These are phyloP conservation scores for Ciborinia camelliae DNA, from an alignment of 2,329 filamentous ascomycete species.

Conservation along the genomic window DNA sequence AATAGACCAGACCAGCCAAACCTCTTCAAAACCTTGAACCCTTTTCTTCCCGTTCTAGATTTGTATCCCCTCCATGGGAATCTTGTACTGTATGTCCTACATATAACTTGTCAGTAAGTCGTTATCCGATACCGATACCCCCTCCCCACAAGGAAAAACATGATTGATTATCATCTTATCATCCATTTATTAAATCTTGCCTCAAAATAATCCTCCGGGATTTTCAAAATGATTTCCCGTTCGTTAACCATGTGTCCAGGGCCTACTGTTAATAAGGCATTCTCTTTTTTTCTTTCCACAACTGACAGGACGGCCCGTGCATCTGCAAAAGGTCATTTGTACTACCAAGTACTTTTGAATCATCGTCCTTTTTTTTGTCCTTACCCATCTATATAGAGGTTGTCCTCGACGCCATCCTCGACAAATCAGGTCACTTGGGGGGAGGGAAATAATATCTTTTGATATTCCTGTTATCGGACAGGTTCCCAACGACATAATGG, in stretches of 20 bases:
- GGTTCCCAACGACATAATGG: conserved; percentile 29
- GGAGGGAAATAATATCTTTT: background rate
- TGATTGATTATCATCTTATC: background rate
- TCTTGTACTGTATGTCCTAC: no score
- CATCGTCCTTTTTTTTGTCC: background rate
- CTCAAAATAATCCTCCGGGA: conserved; percentile 4
- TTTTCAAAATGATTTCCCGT: conserved; percentile 13
- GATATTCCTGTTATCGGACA: conserved; percentile 8
- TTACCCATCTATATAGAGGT: conserved; percentile 6
- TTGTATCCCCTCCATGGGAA: background rate
- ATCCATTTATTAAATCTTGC: background rate
- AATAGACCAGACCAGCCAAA: conserved; percentile 15
- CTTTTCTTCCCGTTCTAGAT: conserved; percentile 10
- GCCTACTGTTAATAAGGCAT: conserved; percentile 12
- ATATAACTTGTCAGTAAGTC: background rate
- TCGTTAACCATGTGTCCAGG: conserved; percentile 3
- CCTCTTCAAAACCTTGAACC: background rate
- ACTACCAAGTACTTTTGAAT: conserved; percentile 3
- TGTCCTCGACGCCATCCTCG: conserved; percentile 1
- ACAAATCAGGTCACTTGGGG: background rate
- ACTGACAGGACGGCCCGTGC: conserved; percentile 7
- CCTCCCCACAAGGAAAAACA: background rate
- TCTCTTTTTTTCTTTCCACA: conserved; percentile 1
- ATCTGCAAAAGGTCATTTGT: conserved; percentile 16
- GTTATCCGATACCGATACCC: background rate